A percentile compares a stretch with the other conserved stretches of the same genome.
Conservation (phyloP, 2,329 filamentous ascomycete species). For the Paraconiothyrium brasiliense region DNA sequence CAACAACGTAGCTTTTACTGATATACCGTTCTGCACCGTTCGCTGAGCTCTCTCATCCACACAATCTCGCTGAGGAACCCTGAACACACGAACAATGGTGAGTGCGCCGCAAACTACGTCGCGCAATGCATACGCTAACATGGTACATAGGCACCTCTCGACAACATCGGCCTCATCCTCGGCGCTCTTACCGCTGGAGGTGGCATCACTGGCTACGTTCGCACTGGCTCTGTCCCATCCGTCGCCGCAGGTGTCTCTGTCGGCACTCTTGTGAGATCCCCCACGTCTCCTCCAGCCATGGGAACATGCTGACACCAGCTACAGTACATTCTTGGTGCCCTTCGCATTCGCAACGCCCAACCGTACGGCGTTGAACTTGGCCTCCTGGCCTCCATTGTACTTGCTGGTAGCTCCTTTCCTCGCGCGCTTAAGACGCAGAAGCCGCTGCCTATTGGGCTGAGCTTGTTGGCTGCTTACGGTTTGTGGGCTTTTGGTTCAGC, state of each 20-base stretch:
- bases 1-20: background rate
- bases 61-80: background rate
- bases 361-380: conserved; percentile 87
- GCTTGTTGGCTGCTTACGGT: conserved; percentile 80
- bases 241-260: conserved; percentile 86
- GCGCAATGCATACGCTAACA: conserved; percentile 7
- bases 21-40: too few relatives aligned
- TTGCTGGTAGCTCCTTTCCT: conserved; percentile 85
- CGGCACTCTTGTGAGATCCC: conserved; percentile 66
- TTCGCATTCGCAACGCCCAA: conserved; percentile 78
- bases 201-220: conserved; percentile 85
- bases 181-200: conserved; percentile 85
- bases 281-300: background rate
- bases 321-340: conserved; percentile 79
- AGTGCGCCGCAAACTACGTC: conserved; percentile 2
- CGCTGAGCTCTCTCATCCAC: background rate
- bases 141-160: conserved; percentile 48
- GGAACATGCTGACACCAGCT: conserved; percentile 12
- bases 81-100: conserved; percentile 12
- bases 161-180: conserved; percentile 78
- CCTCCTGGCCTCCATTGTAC: conserved; percentile 85
- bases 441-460: conserved; percentile 83
- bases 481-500: conserved; percentile 81
- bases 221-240: conserved; percentile 86
- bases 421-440: conserved; percentile 85